A percentile compares a stretch with the other conserved stretches of the same genome.
phyloP scores from a whole-genome alignment of 257 asterid genomes.

The Mitragyna speciosa region DNA sequence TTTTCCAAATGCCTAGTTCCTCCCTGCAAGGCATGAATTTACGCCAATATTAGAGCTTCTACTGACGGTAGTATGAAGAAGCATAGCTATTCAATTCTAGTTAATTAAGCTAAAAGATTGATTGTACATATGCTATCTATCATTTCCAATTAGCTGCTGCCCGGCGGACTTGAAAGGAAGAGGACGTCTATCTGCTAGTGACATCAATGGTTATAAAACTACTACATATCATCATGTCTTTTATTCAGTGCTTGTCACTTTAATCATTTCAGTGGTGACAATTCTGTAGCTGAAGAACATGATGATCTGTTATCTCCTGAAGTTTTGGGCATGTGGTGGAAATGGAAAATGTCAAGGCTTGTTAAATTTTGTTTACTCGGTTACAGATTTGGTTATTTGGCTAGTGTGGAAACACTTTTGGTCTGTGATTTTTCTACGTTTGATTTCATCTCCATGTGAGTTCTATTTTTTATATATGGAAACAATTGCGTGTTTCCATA shows the following conservation, averaged over 20 bases:
- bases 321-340: not conserved
- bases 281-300: not conserved
- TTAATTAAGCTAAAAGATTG: not conserved
- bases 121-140: not conserved
- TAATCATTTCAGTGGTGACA: not conserved
- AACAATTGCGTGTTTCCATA: no score
- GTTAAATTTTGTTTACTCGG: not conserved
- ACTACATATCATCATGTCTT: no score
- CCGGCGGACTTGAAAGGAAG: not conserved
- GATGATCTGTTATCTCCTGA: no score
- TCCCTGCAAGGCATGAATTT: slow-evolving; percentile 60
- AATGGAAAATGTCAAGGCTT: not conserved
- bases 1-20: slow-evolving; percentile 85
- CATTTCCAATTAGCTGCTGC: not conserved
- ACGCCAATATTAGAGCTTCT: not conserved
- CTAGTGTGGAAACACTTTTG: not conserved
- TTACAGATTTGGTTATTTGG: not conserved
- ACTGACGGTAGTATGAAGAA: not conserved
- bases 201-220: not conserved
- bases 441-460: not conserved
- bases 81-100: not conserved
- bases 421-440: not conserved
- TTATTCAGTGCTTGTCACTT: not conserved
- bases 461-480: no score
- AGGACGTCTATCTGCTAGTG: not conserved